Percentiles rank a stretch among this genome's conserved stretches.
Evolutionary conservation across 345 rosid genomes (phyloP).

Genomic region (Aurinia saxatilis): DNA sequence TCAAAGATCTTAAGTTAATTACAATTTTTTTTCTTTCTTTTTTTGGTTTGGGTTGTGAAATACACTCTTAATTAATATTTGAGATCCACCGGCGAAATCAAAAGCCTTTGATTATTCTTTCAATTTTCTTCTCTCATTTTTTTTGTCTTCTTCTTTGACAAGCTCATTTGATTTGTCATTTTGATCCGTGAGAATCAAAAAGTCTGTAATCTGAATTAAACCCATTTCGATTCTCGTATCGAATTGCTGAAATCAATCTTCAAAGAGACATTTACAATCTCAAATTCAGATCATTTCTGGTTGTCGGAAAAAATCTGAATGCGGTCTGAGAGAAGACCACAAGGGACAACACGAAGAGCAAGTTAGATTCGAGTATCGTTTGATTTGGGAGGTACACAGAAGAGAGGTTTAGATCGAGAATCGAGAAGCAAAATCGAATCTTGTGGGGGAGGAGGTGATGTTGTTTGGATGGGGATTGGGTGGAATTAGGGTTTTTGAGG

Average conservation of each 20-base stretch:
- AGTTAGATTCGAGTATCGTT: background rate
- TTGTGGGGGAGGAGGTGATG: constrained; percentile 72
- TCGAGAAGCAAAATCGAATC: constrained; percentile 17
- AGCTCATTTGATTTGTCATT: too few species aligned
- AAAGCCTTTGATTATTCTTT: constrained; percentile 8
- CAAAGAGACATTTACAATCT: constrained; percentile 7
- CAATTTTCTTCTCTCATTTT: too few species aligned
- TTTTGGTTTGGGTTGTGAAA: background rate
- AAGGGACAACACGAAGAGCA: constrained; percentile 9
- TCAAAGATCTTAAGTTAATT: constrained; percentile 11
- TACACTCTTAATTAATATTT: background rate
- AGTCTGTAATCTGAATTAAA: constrained; percentile 6
- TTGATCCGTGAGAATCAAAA: constrained; percentile 16
- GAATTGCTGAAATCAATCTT: background rate
- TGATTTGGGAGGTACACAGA: constrained; percentile 27
- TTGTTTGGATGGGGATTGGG: constrained; percentile 42
- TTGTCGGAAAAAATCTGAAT: constrained; percentile 33
- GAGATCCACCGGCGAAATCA: constrained; percentile 26
- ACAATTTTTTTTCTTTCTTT: background rate
- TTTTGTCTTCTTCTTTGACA: constrained; percentile 11
- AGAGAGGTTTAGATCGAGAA: constrained; percentile 23
- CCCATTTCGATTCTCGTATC: constrained; percentile 16
- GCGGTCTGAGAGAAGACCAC: constrained; percentile 46
- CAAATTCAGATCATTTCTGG: constrained; percentile 3
- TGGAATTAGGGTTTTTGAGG: constrained; percentile 25